Evolutionary conservation across 2,329 filamentous ascomycete genomes (phyloP).

Genomic region (Nigrospora oryzae): DNA sequence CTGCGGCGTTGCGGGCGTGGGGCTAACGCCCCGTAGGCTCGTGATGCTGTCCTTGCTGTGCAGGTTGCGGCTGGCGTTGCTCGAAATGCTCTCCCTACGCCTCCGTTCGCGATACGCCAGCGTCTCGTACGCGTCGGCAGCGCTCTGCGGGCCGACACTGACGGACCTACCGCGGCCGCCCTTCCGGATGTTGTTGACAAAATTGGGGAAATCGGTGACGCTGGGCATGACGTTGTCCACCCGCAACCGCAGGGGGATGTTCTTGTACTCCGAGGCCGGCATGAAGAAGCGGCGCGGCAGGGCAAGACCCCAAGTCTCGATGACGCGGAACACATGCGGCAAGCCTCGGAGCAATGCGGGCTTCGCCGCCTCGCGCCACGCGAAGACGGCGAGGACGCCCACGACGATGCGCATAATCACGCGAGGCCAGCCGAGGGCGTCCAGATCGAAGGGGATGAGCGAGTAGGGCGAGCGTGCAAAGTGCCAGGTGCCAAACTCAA

Average conservation of each 20-base stretch:
- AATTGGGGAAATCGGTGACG: slow-evolving; percentile 76
- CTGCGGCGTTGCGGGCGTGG: slow-evolving; percentile 8
- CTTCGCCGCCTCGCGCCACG: slow-evolving; percentile 88
- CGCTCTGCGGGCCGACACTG: slow-evolving; percentile 88
- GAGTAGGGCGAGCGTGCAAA: slow-evolving; percentile 49
- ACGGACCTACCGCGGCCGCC: slow-evolving; percentile 71
- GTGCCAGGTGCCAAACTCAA: slow-evolving; percentile 79
- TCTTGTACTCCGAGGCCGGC: slow-evolving; percentile 81
- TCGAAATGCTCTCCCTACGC: slow-evolving; percentile 45
- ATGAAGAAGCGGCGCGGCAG: slow-evolving; percentile 88
- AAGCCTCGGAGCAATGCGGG: slow-evolving; percentile 67
- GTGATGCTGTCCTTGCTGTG: slow-evolving; percentile 33
- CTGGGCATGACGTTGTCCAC: slow-evolving; percentile 83
- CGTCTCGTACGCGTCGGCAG: slow-evolving; percentile 92
- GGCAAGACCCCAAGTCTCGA: slow-evolving; percentile 71
- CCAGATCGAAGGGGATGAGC: slow-evolving; percentile 52
- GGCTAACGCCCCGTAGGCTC: slow-evolving; percentile 21
- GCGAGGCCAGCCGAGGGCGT: slow-evolving; percentile 56
- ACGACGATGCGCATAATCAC: slow-evolving; percentile 62
- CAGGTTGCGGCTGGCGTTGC: slow-evolving; percentile 33
- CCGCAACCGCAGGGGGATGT: slow-evolving; percentile 62
- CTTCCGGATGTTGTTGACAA: slow-evolving; percentile 75
- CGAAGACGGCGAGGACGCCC: slow-evolving; percentile 76
- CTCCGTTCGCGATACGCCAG: slow-evolving; percentile 75
- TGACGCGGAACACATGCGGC: slow-evolving; percentile 78